Evolutionary conservation across 768 basidiomycete species (phyloP).

Genomic region (Rickenella mellea): DNA sequence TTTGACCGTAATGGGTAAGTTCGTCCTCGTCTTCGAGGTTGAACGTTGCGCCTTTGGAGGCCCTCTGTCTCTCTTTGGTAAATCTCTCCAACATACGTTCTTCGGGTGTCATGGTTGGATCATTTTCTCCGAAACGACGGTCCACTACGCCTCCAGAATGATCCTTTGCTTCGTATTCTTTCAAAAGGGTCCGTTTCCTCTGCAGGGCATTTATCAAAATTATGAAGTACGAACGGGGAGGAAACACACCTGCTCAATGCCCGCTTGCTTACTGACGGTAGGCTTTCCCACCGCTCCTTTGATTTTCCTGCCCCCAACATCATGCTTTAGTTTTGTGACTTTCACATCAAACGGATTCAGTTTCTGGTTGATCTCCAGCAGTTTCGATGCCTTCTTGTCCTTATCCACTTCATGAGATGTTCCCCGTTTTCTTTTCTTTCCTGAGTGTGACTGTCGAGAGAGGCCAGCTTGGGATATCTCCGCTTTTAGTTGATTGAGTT

Average conservation of each 20-base stretch:
- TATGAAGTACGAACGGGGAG: conserved; percentile 4
- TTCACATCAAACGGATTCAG: conserved; percentile 94
- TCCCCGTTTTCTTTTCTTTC: conserved; percentile 64
- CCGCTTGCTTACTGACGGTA: conserved; percentile 82
- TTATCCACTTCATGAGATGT: conserved; percentile 59
- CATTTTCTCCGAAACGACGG: conserved; percentile 92
- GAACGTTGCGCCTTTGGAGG: conserved; percentile 68
- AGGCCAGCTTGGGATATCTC: conserved; percentile 76
- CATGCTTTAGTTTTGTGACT: conserved; percentile 86
- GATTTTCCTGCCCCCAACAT: conserved; percentile 81
- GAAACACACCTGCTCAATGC: conserved; percentile 70
- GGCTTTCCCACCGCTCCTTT: conserved; percentile 80
- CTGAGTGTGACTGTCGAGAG: conserved; percentile 42
- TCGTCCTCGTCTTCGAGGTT: conserved; percentile 90
- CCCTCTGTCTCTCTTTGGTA: conserved; percentile 77
- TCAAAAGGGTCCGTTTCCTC: conserved; percentile 82
- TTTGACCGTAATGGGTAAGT: conserved; percentile 86
- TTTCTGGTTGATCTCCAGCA: conserved; percentile 75
- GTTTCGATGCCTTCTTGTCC: conserved; percentile 68
- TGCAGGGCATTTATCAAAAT: conserved; percentile 21
- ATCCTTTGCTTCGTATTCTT: conserved; percentile 75
- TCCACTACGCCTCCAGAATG: conserved; percentile 87
- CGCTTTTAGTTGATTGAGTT: conserved; percentile 83
- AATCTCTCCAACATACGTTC: conserved; percentile 97
- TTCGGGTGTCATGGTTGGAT: conserved; percentile 86